These are phyloP conservation scores for Epichloe sibirici DNA, from an alignment of 2,329 filamentous ascomycete species.

Conservation along the genomic window DNA sequence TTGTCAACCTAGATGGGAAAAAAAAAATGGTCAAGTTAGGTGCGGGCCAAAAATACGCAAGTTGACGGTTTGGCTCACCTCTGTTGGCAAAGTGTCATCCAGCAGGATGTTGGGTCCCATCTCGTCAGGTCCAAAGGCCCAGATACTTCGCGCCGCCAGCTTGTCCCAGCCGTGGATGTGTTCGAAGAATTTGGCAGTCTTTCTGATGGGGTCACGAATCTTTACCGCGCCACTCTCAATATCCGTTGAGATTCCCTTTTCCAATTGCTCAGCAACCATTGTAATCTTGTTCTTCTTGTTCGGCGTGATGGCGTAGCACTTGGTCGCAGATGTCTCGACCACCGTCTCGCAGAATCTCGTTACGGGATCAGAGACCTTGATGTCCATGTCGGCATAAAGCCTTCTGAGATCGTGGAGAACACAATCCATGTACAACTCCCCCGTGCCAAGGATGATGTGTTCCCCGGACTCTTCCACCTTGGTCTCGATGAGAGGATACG, in stretches of 20 bases:
- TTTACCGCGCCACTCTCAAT: conserved; percentile 84
- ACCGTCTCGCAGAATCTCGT: conserved; percentile 97
- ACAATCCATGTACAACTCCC: conserved; percentile 99
- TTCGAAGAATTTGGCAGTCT: conserved; percentile 94
- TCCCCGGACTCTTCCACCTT: conserved; percentile 99
- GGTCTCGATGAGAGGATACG: conserved; percentile 86
- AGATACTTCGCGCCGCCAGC: conserved; percentile 86
- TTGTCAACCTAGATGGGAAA: conserved; percentile 60
- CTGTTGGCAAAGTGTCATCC: conserved; percentile 87
- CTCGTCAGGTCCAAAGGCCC: conserved; percentile 96
- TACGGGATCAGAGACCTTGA: conserved; percentile 96
- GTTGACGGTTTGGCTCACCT: conserved; percentile 35
- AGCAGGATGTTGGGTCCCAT: conserved; percentile 90
- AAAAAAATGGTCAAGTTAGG: not conserved
- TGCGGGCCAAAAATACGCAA: not conserved
- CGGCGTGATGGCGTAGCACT: conserved; percentile 93
- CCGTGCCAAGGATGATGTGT: conserved; percentile 87
- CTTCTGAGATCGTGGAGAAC: conserved; percentile 87
- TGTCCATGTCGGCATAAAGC: conserved; percentile 97
- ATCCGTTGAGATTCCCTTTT: conserved; percentile 87
- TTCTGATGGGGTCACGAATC: conserved; percentile 84
- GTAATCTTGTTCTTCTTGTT: conserved; percentile 99
- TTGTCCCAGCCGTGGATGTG: conserved; percentile 96
- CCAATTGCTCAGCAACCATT: conserved; percentile 92
- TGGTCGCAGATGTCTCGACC: conserved; percentile 91